Percentiles rank a stretch among this genome's conserved stretches.
Conservation (phyloP, 2,329 filamentous ascomycete species). For the Parastagonospora nodorum region DNA sequence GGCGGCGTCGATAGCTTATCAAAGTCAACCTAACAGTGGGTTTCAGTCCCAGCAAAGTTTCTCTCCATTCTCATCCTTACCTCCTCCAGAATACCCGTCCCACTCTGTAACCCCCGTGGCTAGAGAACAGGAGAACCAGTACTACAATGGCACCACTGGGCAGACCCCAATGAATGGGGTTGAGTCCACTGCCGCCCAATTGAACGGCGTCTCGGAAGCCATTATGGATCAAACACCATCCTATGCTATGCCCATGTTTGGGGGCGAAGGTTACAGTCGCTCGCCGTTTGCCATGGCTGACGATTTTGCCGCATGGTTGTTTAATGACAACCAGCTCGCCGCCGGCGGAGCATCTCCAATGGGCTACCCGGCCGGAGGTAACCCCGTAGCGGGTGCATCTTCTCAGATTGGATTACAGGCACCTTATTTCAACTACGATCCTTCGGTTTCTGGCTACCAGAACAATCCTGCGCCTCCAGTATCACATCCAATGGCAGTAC, state of each 20-base stretch:
- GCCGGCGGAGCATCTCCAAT: constrained; percentile 45
- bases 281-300: constrained; percentile 88
- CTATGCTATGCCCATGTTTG: constrained; percentile 84
- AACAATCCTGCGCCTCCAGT: constrained; percentile 61
- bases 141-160: constrained; percentile 43
- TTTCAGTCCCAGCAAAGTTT: constrained; percentile 68
- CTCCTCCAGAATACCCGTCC: constrained; percentile 60
- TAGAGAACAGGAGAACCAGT: constrained; percentile 41
- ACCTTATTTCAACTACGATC: constrained; percentile 57
- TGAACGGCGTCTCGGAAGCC: constrained; percentile 44
- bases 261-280: constrained; percentile 79
- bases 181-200: constrained; percentile 42
- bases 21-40: constrained; percentile 39
- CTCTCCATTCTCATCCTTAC: constrained; percentile 63
- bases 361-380: constrained; percentile 36
- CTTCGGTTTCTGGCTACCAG: constrained; percentile 55
- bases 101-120: constrained; percentile 43
- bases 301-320: constrained; percentile 84
- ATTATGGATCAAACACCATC: constrained; percentile 53
- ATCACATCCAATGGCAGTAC: constrained; percentile 88
- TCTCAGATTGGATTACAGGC: constrained; percentile 53
- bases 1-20: constrained; percentile 49
- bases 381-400: constrained; percentile 47
- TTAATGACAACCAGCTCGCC: constrained; percentile 67
- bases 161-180: constrained; percentile 46